Evolutionary conservation across 306 rosid genomes (phyloP).

Genomic region (Fragaria iinumae): DNA sequence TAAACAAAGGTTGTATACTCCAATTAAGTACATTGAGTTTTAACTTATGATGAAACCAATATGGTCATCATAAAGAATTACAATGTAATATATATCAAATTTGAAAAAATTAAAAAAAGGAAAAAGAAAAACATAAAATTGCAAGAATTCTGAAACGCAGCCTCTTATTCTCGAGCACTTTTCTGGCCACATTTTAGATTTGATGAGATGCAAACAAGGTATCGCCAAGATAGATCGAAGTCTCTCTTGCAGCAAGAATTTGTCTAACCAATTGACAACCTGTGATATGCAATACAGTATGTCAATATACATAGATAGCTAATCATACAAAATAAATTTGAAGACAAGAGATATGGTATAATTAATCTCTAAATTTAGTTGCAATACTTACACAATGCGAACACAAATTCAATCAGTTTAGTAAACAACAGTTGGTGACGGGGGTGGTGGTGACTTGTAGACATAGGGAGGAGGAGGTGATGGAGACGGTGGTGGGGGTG

Average conservation of each 20-base stretch:
- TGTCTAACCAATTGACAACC: too few relatives aligned
- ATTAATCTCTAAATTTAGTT: not conserved
- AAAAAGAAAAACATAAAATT: not conserved
- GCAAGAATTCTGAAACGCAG: not conserved
- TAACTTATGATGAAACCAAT: not conserved
- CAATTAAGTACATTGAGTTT: not conserved
- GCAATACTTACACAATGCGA: not conserved
- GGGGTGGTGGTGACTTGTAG: too few relatives aligned
- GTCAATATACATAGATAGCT: too few relatives aligned
- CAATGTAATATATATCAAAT: not conserved
- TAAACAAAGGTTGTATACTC: not conserved
- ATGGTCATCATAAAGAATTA: not conserved
- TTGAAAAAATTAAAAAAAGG: not conserved
- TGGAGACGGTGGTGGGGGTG: too few relatives aligned
- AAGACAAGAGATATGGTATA: too few relatives aligned
- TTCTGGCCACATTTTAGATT: not conserved
- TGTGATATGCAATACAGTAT: too few relatives aligned
- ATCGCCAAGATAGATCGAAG: not conserved
- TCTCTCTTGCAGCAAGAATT: too few relatives aligned
- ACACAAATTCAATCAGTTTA: not conserved
- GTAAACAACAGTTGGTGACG: not conserved
- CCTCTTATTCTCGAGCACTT: not conserved
- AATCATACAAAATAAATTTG: too few relatives aligned
- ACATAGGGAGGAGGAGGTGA: too few relatives aligned
- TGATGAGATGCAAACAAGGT: not conserved